Base-by-base conservation (phyloP, 1,284 basidiomycete species). In the Pascua guehoae region DNA sequence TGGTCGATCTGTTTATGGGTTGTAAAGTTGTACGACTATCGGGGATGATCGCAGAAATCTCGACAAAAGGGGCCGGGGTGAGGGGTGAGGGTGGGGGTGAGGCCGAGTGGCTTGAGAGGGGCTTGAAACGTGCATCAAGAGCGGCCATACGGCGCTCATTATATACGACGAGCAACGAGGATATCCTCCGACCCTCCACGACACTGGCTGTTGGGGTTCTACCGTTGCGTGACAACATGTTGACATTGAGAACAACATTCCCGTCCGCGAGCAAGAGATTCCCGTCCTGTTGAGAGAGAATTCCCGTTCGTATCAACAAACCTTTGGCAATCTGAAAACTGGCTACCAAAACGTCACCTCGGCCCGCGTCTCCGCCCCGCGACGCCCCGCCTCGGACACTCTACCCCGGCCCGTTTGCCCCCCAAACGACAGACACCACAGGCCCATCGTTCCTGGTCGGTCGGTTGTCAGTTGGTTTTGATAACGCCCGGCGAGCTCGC, bases 261-360 rank as follows among this genome's bases (percentile, higher is more conserved):
- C 47, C 47, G 47, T 48, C n/a, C 40, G 40, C 49, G 40, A 39
- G 36, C 41, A 12, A 17, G 15, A 18, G 32, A 18, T 17, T 15
- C 11, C 9, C 11, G 16, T 32, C 18, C 44, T 45, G 24, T 1
- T 12, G 16, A 17, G 11, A 4, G 10, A 17, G 18, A 42, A 51
- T 51, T 51, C 49, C 49, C 49, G 49, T 51, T 51, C 49, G 41
- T n/a, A 14, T 37, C 15, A 16, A 18, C 5, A 44, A 40, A 53
- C 36, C 17, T 47, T 47, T 39, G 43, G 43, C 18, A 52, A 46
- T 45, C 16, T 47, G 16, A 15, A 15, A 44, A 4, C 42, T 44
- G 41, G 12, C 4, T 12, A 8, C 40, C 41, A 41, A 41, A 41
- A n/a, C 41, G 41, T 41, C 41, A 41, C 41, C 41, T 41, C 12